Base-by-base conservation (phyloP, 768 basidiomycete species). In the Gyrodon lividus region DNA sequence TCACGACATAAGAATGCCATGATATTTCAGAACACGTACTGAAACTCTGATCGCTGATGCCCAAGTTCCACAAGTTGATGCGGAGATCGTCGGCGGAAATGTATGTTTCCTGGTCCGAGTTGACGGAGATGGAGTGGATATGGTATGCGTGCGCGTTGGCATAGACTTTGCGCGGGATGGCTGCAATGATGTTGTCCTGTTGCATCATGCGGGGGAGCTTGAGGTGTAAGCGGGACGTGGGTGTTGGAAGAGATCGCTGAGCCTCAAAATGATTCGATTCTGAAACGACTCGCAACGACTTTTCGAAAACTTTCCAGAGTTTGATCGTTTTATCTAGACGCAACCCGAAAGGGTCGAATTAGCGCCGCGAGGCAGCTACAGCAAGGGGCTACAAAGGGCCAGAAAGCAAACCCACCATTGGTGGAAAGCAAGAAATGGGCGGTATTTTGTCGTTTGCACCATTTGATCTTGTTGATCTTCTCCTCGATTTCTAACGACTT, bases 391-490 rank as follows among this genome's bases (percentile, higher is more conserved):
- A 41, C 19, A 43, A 20, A 35, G 49, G 4, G 28, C n/a, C 14
- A 22, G 19, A 46, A 50, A 51, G 47, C 28, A 34, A 28, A 71
- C 80, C 54, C 55, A 96, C 97, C 97, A 64, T 99, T 99, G 26
- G 97, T 98, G 52, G 94, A 96, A 46, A 99, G 73, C 50, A 99
- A 74, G 72, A 99, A 98, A 72, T 99, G 97, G 40, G 97, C 95
- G 41, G 90, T 80, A 70, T 98, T 98, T 75, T 97, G 94, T 58
- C 97, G 83, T 77, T 87, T 94, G 79, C 95, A 98, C 97, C 97
- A 99, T 71, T 94, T 92, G 83, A 99, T 99, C 84, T 97, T 92
- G 79, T 99, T 99, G 79, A 99, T 99, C 87, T 99, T 99, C 82
- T 99, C 97, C 74, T 99, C 97, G 72, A 99, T 99, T 81, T 99